phyloP scores from a whole-genome alignment of 2,329 filamentous ascomycete species.

The Botryosphaeria agaves region DNA sequence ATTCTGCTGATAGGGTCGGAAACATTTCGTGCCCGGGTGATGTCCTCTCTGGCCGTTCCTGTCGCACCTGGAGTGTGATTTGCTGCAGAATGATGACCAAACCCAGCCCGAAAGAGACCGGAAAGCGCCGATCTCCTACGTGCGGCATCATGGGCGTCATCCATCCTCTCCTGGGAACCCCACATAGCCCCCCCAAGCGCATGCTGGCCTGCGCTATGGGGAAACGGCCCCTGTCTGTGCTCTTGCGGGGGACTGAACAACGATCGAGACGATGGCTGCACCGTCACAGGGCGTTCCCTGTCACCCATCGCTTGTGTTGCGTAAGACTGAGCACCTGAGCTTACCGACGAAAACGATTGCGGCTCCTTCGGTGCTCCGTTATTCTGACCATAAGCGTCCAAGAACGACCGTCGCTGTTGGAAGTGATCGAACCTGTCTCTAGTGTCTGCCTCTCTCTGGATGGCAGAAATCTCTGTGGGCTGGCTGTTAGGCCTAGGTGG shows the following conservation, averaged over 20 bases:
- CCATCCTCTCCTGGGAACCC: background rate
- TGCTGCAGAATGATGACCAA: background rate
- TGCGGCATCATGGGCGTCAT: background rate
- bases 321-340: constrained; percentile 1
- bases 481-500: constrained; percentile 23
- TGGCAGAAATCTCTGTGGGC: constrained; percentile 13
- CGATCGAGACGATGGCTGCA: constrained; percentile 20
- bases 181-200: background rate
- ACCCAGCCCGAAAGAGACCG: background rate
- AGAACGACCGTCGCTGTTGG: background rate
- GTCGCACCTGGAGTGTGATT: too few species aligned
- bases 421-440: background rate
- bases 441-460: constrained; percentile 5
- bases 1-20: too few species aligned
- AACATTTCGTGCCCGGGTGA: too few species aligned
- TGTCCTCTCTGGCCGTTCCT: too few species aligned
- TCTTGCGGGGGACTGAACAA: constrained; percentile 17
- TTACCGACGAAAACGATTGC: background rate
- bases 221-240: too few species aligned
- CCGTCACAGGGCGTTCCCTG: constrained; percentile 20
- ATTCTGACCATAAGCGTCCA: background rate
- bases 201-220: background rate
- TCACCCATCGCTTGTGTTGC: constrained; percentile 15
- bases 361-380: background rate
- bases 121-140: background rate